These are phyloP conservation scores for Schoenoplectus triqueter DNA, from an alignment of 202 grass and related monocot genomes.

Conservation along the genomic window DNA sequence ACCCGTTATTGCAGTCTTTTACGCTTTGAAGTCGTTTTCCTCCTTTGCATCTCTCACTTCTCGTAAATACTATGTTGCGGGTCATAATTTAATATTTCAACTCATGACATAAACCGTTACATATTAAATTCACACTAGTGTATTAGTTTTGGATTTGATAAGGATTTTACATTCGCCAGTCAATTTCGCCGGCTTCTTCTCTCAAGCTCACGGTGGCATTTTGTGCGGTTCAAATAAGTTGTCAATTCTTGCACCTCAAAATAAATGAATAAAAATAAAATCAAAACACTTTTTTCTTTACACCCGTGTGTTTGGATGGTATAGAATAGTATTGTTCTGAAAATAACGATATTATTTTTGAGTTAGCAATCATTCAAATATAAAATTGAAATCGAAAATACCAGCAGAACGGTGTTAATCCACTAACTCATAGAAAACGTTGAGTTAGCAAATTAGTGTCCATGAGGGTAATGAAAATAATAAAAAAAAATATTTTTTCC, in stretches of 20 bases:
- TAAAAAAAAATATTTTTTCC: too few species aligned
- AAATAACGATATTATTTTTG: too few species aligned
- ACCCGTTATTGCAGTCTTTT: background rate
- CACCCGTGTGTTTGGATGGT: background rate
- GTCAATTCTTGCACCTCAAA: background rate
- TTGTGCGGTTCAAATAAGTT: conserved; percentile 29
- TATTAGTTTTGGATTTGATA: background rate
- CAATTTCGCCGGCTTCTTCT: conserved; percentile 43
- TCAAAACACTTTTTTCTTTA: background rate
- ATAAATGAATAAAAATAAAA: background rate
- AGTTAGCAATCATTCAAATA: too few species aligned
- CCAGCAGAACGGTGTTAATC: too few species aligned
- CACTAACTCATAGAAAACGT: too few species aligned
- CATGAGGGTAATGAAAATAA: too few species aligned
- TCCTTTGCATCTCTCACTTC: background rate
- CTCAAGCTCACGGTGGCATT: background rate
- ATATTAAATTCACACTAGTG: background rate
- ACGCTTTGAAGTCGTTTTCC: background rate
- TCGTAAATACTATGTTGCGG: background rate
- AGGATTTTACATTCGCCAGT: conserved; percentile 18
- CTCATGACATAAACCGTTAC: background rate
- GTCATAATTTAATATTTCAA: background rate
- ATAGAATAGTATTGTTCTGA: background rate
- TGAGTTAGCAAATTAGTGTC: too few species aligned
- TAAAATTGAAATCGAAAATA: too few species aligned